A percentile compares a stretch with the other conserved stretches of the same genome.
phyloP scores from a whole-genome alignment of 768 basidiomycete genomes.

The Trametes meyenii region DNA sequence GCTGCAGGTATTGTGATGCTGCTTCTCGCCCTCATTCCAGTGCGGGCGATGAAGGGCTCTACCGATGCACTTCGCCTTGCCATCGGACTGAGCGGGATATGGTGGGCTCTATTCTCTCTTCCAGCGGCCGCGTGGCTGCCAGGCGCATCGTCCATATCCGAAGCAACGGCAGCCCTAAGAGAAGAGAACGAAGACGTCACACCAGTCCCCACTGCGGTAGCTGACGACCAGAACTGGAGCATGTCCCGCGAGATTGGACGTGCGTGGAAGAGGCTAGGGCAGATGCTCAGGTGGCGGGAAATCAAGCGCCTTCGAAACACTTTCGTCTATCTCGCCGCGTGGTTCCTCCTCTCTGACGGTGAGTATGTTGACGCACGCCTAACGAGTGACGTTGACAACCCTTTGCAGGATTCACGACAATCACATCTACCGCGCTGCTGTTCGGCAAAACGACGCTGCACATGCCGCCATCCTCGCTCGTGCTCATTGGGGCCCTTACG shows the following conservation, averaged over 20 bases:
- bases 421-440: conserved; percentile 88
- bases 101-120: conserved; percentile 86
- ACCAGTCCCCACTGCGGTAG: neutral
- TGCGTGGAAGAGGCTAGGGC: conserved; percentile 77
- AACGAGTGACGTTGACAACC: neutral
- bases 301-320: conserved; percentile 78
- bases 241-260: conserved; percentile 53
- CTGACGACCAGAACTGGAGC: conserved; percentile 42
- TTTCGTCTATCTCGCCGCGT: conserved; percentile 88
- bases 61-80: conserved; percentile 81
- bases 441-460: conserved; percentile 88
- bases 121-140: conserved; percentile 81
- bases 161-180: conserved; percentile 6
- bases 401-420: conserved; percentile 79
- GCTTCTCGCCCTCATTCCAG: conserved; percentile 75
- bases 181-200: conserved; percentile 16
- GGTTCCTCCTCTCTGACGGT: conserved; percentile 96
- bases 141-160: conserved; percentile 30
- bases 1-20: conserved; percentile 79
- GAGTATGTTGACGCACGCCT: conserved; percentile 22
- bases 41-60: conserved; percentile 69
- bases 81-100: conserved; percentile 81
- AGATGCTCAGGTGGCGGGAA: conserved; percentile 74
- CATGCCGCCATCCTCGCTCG: conserved; percentile 77
- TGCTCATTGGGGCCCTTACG: conserved; percentile 79